Base-by-base conservation (phyloP, 1,284 basidiomycete genomes). In the Tremellales sp. region DNA sequence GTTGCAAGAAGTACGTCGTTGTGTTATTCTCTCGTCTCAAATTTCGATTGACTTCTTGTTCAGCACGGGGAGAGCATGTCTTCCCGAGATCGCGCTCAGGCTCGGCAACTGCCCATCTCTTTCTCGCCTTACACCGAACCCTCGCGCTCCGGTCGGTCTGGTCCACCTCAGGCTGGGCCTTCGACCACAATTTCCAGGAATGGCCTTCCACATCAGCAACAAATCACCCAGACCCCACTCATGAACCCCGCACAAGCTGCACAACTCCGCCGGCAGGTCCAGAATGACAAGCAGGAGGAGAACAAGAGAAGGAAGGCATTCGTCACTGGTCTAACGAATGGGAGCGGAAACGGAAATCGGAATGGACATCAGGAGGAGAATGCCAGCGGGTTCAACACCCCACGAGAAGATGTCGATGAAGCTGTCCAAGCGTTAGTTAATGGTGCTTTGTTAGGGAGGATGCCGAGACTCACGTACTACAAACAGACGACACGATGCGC, bases 51-150 rank as follows among this genome's bases (percentile, higher is more conserved):
- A 28, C 8, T 14, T 19, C 2, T 19, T 2, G 18, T 10, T 8
- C 47, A 83, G 61, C 94, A 97, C 61, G 86, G 84, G 9, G 81
- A 81, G 3, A 80, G 84, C 32, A 88, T 95, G 83, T 82, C 80
- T 13, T 73, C 84, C 1, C 78, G 83, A 18, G 88, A 92, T 61
- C 82, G 81, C 50, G 83, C 81, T 48, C 86, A 89, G 38, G 86
- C 85, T 0, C 76, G 86, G 19, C 80, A 88, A 12, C 75, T 98
- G 6, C 79, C 85, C 47, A 81, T 88, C 2, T 84, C 84, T 18
- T 97, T 97, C 60, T 35, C 47, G 4, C 45, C 57, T 9, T 36
- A 46, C 18, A 24, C 48, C 27, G 50, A 79, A 88, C 86, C 63
- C 83, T 83, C 42, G 81, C 43, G 43, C n/a, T 28, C 32, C 9